A percentile compares a stretch with the other conserved stretches of the same genome.
Evolutionary conservation across 371 early-diverging fungal genomes (phyloP).

Genomic region (Mortierella sp.): DNA sequence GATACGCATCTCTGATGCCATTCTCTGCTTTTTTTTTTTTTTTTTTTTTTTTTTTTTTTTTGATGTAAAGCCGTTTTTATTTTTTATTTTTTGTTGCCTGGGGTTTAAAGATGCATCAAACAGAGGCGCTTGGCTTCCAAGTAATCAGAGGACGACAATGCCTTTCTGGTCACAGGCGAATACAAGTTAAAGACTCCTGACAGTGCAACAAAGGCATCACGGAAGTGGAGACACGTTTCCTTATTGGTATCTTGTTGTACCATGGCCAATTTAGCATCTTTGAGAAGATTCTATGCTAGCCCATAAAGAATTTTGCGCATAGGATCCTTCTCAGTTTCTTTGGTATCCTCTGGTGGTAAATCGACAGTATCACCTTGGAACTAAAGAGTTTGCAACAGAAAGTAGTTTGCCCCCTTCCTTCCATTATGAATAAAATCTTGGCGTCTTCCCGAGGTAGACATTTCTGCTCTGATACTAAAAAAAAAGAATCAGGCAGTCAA

Average conservation of each 20-base stretch:
- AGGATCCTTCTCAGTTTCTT: slow-evolving; percentile 1
- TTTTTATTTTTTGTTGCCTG: too few relatives aligned
- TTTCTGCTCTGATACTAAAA: too few relatives aligned
- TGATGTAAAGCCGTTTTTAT: background rate
- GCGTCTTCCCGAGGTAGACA: too few relatives aligned
- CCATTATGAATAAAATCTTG: too few relatives aligned
- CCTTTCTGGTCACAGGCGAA: background rate
- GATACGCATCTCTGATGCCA: too few relatives aligned
- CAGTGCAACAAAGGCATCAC: slow-evolving; percentile 3
- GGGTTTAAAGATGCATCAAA: too few relatives aligned
- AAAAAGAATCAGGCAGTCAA: too few relatives aligned
- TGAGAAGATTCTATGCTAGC: background rate
- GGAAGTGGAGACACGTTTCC: slow-evolving; percentile 3
- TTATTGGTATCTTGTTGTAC: background rate
- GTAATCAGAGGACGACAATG: background rate
- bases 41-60: too few relatives aligned
- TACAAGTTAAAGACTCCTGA: slow-evolving; percentile 1
- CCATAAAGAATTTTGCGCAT: background rate
- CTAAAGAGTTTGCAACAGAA: background rate
- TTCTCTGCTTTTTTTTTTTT: too few relatives aligned
- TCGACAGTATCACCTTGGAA: background rate
- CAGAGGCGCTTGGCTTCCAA: slow-evolving; percentile 3
- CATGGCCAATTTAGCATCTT: background rate
- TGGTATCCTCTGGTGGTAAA: background rate
- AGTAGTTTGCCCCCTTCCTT: too few relatives aligned